phyloP scores from a whole-genome alignment of 176 grass and related monocot species.

The Ampelocalamus luodianensis region DNA sequence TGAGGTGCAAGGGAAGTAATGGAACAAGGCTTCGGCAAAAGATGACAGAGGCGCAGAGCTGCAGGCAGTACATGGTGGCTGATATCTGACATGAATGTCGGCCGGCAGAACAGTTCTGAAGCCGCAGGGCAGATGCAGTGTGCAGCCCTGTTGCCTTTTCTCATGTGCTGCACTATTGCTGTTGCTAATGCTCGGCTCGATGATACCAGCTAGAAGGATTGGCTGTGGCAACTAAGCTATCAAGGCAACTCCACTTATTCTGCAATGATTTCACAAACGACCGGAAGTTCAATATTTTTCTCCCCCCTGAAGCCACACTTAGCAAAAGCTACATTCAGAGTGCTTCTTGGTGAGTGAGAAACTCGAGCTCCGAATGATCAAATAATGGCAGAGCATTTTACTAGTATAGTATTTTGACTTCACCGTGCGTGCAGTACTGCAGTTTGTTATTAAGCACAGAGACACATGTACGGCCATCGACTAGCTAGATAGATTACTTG shows the following conservation, averaged over 20 bases:
- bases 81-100: constrained; percentile 14
- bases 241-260: neutral
- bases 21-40: neutral
- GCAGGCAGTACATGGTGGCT: neutral
- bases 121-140: neutral
- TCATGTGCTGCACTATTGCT: neutral
- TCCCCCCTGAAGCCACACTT: neutral
- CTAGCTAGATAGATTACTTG: too few relatives aligned
- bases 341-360: neutral
- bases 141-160: neutral
- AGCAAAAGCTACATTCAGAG: neutral
- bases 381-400: neutral
- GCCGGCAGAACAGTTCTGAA: neutral
- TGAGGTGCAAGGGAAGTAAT: neutral
- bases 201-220: neutral
- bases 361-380: neutral
- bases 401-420: too few relatives aligned
- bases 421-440: neutral
- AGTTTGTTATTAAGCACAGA: constrained; percentile 2
- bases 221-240: neutral
- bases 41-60: neutral
- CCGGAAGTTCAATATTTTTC: neutral
- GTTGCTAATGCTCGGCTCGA: constrained; percentile 16
- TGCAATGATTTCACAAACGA: constrained; percentile 16
- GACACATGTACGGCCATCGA: neutral